Evolutionary conservation across 2,329 filamentous ascomycete genomes (phyloP), one percentile per base, ranked within the genome.

Genomic region (Aphanoascus verrucosus): DNA sequence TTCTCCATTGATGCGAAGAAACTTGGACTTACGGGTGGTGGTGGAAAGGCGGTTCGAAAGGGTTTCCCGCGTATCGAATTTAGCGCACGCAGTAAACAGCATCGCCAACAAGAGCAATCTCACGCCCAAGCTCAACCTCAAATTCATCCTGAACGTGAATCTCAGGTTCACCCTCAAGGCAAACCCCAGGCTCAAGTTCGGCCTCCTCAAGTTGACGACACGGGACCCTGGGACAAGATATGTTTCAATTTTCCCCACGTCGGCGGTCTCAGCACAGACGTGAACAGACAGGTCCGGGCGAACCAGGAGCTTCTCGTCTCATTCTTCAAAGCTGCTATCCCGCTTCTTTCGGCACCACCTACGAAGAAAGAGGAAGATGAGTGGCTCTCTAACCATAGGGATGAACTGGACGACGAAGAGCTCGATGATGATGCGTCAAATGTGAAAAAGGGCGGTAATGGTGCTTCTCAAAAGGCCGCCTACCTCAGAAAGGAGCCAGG

Each of bases 201-300:
- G 23, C 28, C 42, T 15, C 59, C 59, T 44, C 45, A 49, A 17
- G 49, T 59, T 6, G 53, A 56, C 44, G 46, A 55, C 23, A 63
- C 63, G 14, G 69, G 70, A 2, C 69, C 74, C 3, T 90, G 85
- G 76, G 83, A 94, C 67, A 79, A 82, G 54, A 84, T 97, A 57
- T 77, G 91, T 60, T 98, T 97, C 80, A 95, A 96, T 75, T 98
- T 98, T 69, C 93, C 93, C 35, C 93, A 98, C 72, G 86, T 94
- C 2, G 93, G 93, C 58, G 93, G 93, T 44, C 84, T 94, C 63
- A 86, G 82, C 59, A 97, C 85, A 61, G 90, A 97, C 72, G 85
- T 96, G 53, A 96, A 96, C 73, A 79, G 93, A 35, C 93, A 98
- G 71, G 89, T 96, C 12, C 83, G 93, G 54, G 82, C 87, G 67